phyloP scores from a whole-genome alignment of 1,284 basidiomycete species.

The Ustilago loliicola region DNA sequence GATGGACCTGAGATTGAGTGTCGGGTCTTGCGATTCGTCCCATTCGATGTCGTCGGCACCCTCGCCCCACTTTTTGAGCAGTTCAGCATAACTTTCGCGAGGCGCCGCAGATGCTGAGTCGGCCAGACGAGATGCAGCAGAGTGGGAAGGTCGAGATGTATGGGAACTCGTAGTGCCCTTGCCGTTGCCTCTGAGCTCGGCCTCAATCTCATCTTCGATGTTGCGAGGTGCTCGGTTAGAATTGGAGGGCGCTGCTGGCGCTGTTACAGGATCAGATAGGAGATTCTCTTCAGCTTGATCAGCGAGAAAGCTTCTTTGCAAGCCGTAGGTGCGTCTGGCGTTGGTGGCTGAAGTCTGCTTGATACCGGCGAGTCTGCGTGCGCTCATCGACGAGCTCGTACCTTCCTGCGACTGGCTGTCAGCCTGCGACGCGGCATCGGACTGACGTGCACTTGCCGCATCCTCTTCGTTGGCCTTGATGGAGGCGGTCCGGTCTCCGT shows the following conservation, averaged over 20 bases:
- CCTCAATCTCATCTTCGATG: slow-evolving; percentile 52
- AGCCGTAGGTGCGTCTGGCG: slow-evolving; percentile 49
- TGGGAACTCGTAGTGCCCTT: not conserved
- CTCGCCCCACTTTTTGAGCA: slow-evolving; percentile 53
- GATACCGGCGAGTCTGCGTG: slow-evolving; percentile 45
- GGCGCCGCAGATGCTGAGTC: slow-evolving; percentile 11
- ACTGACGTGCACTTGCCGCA: slow-evolving; percentile 3
- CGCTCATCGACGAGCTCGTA: slow-evolving; percentile 8
- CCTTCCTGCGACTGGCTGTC: slow-evolving; percentile 38
- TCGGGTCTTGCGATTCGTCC: slow-evolving; percentile 55
- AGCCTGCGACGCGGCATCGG: slow-evolving; percentile 25
- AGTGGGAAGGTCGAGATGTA: not conserved
- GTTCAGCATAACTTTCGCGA: slow-evolving; percentile 55
- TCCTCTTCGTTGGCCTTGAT: slow-evolving; percentile 5
- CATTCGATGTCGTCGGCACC: slow-evolving; percentile 53
- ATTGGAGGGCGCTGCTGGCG: not conserved
- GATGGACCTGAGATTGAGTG: slow-evolving; percentile 55
- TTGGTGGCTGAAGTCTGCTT: slow-evolving; percentile 43
- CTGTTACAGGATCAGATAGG: slow-evolving; percentile 14
- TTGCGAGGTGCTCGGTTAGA: slow-evolving; percentile 14
- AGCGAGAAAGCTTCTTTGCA: slow-evolving; percentile 51
- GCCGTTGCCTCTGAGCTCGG: slow-evolving; percentile 22
- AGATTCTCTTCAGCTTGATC: slow-evolving; percentile 47
- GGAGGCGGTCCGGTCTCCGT: slow-evolving; percentile 1
- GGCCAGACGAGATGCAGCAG: not conserved